A percentile compares a stretch with the other conserved stretches of the same genome.
These are phyloP conservation scores for Mycena albidolilacea DNA, from an alignment of 768 basidiomycete species.

Conservation along the genomic window DNA sequence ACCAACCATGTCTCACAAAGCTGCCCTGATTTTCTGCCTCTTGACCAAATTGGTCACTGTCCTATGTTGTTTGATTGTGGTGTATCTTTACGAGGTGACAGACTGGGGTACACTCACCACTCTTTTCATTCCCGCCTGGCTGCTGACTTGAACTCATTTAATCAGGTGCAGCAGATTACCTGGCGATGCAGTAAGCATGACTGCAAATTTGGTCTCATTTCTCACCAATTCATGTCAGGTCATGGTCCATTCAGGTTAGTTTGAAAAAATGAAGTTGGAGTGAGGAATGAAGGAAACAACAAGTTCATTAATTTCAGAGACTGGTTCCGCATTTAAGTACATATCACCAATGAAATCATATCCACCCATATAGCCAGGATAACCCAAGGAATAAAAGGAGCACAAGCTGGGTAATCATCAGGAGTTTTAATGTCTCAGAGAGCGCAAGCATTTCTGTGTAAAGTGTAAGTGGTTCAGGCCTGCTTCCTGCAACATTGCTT, in stretches of 20 bases:
- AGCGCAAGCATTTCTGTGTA: no score
- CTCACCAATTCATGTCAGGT: neutral
- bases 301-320: no score
- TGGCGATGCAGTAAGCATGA: neutral
- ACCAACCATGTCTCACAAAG: neutral
- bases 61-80: neutral
- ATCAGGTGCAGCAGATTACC: neutral
- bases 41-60: neutral
- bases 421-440: no score
- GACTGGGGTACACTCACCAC: neutral
- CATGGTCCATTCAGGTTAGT: neutral
- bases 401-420: no score
- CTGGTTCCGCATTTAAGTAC: no score
- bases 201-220: neutral
- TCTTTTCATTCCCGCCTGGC: neutral
- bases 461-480: no score
- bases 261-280: no score
- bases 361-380: no score
- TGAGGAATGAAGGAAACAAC: no score
- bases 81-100: neutral
- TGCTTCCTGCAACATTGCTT: no score
- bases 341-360: no score
- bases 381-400: no score
- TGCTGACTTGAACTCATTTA: neutral
- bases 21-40: neutral